phyloP scores from a whole-genome alignment of 345 rosid genomes.

The Camelina sativa region DNA sequence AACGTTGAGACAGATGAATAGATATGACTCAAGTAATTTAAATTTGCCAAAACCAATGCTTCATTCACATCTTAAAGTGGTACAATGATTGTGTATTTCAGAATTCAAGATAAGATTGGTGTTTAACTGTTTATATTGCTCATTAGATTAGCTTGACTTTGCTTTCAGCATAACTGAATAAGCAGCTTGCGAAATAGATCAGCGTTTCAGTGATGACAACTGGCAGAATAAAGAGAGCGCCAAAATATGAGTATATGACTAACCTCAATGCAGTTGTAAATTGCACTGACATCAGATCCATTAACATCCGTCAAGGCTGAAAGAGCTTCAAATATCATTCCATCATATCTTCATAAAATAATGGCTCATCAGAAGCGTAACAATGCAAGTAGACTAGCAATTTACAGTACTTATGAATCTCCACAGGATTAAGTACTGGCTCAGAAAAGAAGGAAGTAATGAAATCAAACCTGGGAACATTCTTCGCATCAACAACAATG shows the following conservation, averaged over 20 bases:
- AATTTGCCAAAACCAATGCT: constrained; percentile 9
- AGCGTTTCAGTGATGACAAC: constrained; percentile 5
- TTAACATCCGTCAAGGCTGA: constrained; percentile 54
- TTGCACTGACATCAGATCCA: constrained; percentile 63
- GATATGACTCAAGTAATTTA: neutral
- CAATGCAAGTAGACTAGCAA: constrained; percentile 19
- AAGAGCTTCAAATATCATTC: constrained; percentile 80
- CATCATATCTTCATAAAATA: constrained; percentile 53
- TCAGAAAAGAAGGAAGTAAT: constrained; percentile 31
- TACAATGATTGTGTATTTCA: constrained; percentile 18
- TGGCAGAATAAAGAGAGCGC: constrained; percentile 1
- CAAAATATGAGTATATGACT: constrained; percentile 46
- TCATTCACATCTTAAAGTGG: constrained; percentile 16
- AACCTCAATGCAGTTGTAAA: constrained; percentile 71
- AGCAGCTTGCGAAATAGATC: constrained; percentile 8
- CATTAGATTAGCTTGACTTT: constrained; percentile 3
- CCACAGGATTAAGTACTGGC: constrained; percentile 43
- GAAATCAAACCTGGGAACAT: constrained; percentile 45
- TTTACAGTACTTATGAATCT: constrained; percentile 4
- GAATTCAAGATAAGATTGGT: constrained; percentile 1
- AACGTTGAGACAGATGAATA: no score
- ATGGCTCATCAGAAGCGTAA: constrained; percentile 26
- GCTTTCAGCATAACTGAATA: constrained; percentile 15
- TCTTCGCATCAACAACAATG: constrained; percentile 38
- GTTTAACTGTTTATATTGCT: neutral